A percentile compares a stretch with the other conserved stretches of the same genome.
Conservation (phyloP, 495 filamentous ascomycete genomes). For the Podospora bellae-mahoneyi region DNA sequence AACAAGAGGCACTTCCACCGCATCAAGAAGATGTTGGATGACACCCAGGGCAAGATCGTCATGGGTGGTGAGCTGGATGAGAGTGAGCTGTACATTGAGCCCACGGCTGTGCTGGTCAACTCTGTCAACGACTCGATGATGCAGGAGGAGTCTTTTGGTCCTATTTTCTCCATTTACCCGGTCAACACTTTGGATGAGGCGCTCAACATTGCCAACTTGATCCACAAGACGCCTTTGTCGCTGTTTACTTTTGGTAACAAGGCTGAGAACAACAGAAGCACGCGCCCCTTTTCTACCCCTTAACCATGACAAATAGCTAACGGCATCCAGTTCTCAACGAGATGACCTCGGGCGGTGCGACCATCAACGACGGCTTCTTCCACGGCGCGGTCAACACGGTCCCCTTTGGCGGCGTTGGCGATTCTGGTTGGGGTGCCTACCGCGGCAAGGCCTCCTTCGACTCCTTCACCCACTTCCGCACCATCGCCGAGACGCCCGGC, state of each 20-base stretch:
- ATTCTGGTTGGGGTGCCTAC: conserved; percentile 79
- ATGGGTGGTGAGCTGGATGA: conserved; percentile 81
- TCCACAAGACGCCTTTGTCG: conserved; percentile 76
- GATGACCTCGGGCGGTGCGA: conserved; percentile 72
- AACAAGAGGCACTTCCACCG: conserved; percentile 73
- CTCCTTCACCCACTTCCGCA: conserved; percentile 75
- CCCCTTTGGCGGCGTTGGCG: conserved; percentile 87
- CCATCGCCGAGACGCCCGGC: conserved; percentile 67
- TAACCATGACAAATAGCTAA: conserved; percentile 8
- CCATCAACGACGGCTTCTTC: conserved; percentile 78
- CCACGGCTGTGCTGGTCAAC: conserved; percentile 76
- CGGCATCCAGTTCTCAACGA: conserved; percentile 52
- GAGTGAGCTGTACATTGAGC: conserved; percentile 73
- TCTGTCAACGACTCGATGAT: conserved; percentile 74
- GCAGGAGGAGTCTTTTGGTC: conserved; percentile 82
- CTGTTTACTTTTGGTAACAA: conserved; percentile 82
- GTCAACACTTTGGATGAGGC: conserved; percentile 76
- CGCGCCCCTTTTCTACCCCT: conserved; percentile 17
- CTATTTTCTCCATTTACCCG: conserved; percentile 74
- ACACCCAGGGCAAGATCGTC: conserved; percentile 76
- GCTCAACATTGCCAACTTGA: conserved; percentile 67
- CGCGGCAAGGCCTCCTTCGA: conserved; percentile 82
- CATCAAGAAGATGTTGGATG: conserved; percentile 85
- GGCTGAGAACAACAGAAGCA: conserved; percentile 65
- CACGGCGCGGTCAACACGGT: conserved; percentile 74